Conservation (phyloP, 345 rosid genomes). For the Lepidium sativum region DNA sequence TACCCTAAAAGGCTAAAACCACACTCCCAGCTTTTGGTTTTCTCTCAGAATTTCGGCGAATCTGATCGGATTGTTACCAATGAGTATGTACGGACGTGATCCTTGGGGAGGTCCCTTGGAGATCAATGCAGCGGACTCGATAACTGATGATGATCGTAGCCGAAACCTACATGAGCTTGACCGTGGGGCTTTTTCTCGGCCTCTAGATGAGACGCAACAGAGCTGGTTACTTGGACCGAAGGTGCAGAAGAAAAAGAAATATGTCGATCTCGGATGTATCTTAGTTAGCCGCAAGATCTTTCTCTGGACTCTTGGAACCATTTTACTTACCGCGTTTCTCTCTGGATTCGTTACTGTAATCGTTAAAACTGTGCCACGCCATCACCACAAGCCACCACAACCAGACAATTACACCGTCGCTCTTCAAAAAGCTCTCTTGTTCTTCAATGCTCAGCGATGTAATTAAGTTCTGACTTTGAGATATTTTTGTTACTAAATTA, state of each 20-base stretch:
- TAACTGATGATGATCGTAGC: slow-evolving; percentile 83
- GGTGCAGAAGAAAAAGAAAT: slow-evolving; percentile 79
- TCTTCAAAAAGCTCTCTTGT: slow-evolving; percentile 76
- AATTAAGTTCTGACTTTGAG: not conserved
- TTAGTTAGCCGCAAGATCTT: slow-evolving; percentile 88
- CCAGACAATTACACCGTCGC: slow-evolving; percentile 83
- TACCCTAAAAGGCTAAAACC: not conserved
- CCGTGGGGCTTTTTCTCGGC: slow-evolving; percentile 53
- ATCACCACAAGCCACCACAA: slow-evolving; percentile 34
- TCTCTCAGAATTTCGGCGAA: not conserved
- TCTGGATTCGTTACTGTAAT: slow-evolving; percentile 63
- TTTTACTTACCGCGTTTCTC: slow-evolving; percentile 38
- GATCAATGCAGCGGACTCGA: slow-evolving; percentile 76
- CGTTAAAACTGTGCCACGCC: slow-evolving; percentile 66
- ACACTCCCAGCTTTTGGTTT: not conserved
- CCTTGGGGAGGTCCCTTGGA: slow-evolving; percentile 95
- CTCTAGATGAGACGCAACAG: slow-evolving; percentile 86
- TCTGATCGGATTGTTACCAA: not conserved
- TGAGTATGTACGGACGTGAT: slow-evolving; percentile 83
- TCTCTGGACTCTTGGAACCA: slow-evolving; percentile 71
- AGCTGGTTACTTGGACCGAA: slow-evolving; percentile 89
- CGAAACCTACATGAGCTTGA: slow-evolving; percentile 73
- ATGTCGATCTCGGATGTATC: slow-evolving; percentile 88
- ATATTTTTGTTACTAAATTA: not conserved
- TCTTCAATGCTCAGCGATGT: slow-evolving; percentile 92